phyloP scores from a whole-genome alignment of 768 basidiomycete genomes.

The Hericium rajendrae region DNA sequence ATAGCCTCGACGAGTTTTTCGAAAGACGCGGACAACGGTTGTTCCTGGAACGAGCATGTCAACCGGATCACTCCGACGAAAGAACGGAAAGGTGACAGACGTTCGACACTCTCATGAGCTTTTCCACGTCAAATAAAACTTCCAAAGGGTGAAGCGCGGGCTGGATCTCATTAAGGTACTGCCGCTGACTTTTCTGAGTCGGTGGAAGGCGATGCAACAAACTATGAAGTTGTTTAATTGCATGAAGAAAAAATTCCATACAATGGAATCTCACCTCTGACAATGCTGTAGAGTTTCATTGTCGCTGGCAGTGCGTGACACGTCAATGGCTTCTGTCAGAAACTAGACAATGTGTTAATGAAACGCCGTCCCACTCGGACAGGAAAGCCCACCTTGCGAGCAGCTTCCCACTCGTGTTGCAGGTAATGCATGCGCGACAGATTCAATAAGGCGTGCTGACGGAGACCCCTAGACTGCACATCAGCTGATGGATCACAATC shows the following conservation, averaged over 20 bases:
- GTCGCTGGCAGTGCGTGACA: constrained; percentile 67
- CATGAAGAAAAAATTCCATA: background rate
- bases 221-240: constrained; percentile 26
- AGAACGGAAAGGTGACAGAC: constrained; percentile 26
- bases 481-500: background rate
- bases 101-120: constrained; percentile 58
- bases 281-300: constrained; percentile 69
- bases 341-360: constrained; percentile 33
- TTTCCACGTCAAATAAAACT: constrained; percentile 66
- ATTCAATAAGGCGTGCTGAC: constrained; percentile 73
- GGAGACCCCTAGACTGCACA: constrained; percentile 44
- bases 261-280: constrained; percentile 41
- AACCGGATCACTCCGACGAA: background rate
- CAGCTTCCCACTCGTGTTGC: constrained; percentile 56
- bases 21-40: constrained; percentile 38
- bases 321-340: constrained; percentile 65
- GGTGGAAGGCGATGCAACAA: constrained; percentile 64
- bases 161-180: constrained; percentile 62
- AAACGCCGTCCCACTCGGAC: background rate
- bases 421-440: constrained; percentile 72
- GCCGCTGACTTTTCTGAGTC: constrained; percentile 34
- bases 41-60: constrained; percentile 1
- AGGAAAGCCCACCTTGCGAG: constrained; percentile 43
- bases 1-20: constrained; percentile 56
- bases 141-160: constrained; percentile 69